A percentile compares a stretch with the other conserved stretches of the same genome.
These are phyloP conservation scores for Lentinula raphanica DNA, from an alignment of 768 basidiomycete species.

Conservation along the genomic window DNA sequence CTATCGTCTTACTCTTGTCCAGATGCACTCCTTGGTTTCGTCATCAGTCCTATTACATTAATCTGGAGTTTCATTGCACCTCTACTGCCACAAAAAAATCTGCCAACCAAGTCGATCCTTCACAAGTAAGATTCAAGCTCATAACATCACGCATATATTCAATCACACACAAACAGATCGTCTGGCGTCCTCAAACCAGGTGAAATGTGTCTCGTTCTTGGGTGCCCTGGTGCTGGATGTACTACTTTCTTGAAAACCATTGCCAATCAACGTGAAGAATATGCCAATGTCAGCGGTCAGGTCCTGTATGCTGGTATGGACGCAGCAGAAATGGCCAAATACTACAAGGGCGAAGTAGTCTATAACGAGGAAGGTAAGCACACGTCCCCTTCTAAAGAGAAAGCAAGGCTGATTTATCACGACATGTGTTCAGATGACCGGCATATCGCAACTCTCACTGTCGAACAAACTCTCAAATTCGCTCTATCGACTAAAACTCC, in stretches of 20 bases:
- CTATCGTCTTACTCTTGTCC: background rate
- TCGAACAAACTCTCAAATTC: conserved; percentile 70
- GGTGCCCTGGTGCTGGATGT: conserved; percentile 82
- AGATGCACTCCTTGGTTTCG: conserved; percentile 52
- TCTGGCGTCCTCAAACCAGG: conserved; percentile 71
- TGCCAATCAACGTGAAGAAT: conserved; percentile 69
- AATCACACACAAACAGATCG: conserved; percentile 31
- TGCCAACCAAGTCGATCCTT: conserved; percentile 48
- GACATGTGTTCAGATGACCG: conserved; percentile 59
- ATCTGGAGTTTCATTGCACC: conserved; percentile 37
- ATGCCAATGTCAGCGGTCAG: conserved; percentile 57
- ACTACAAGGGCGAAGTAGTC: conserved; percentile 74
- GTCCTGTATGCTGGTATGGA: conserved; percentile 81
- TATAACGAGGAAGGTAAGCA: conserved; percentile 68
- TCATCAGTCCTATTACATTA: conserved; percentile 46
- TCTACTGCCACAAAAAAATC: conserved; percentile 31
- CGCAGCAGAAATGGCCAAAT: conserved; percentile 68
- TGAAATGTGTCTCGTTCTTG: conserved; percentile 84
- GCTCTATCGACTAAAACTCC: conserved; percentile 72
- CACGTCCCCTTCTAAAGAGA: no score
- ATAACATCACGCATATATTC: background rate
- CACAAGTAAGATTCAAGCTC: conserved; percentile 39
- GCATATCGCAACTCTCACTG: conserved; percentile 79
- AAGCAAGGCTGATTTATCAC: background rate
- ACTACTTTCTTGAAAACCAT: conserved; percentile 82